These are phyloP conservation scores for Talaromyces sp. DNA, from an alignment of 2,329 filamentous ascomycete genomes.

Conservation along the genomic window DNA sequence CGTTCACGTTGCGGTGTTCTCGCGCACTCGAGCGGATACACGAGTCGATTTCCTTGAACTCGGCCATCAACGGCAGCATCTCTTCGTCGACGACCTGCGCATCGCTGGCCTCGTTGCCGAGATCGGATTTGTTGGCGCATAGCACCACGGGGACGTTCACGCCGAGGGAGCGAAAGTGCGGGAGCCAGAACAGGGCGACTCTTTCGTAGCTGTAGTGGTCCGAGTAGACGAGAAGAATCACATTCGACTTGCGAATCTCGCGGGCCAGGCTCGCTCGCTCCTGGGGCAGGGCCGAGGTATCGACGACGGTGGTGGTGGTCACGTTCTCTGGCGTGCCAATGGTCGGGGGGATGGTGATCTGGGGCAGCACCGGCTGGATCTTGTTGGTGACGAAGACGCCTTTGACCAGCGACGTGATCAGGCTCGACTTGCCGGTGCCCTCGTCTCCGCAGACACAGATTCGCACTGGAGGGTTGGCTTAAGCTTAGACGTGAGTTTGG, in stretches of 20 bases:
- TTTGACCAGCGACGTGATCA: slow-evolving; percentile 94
- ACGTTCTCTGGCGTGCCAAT: slow-evolving; percentile 94
- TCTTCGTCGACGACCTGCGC: slow-evolving; percentile 90
- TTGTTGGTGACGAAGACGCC: slow-evolving; percentile 94
- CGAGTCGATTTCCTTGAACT: slow-evolving; percentile 98
- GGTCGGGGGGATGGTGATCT: slow-evolving; percentile 89
- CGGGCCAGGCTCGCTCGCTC: slow-evolving; percentile 85
- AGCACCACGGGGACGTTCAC: slow-evolving; percentile 97
- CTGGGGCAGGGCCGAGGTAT: slow-evolving; percentile 91
- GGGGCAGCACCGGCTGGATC: slow-evolving; percentile 89
- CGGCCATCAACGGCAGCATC: slow-evolving; percentile 96
- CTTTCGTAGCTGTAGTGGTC: slow-evolving; percentile 99
- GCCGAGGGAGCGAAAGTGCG: slow-evolving; percentile 94
- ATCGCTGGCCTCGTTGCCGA: slow-evolving; percentile 67
- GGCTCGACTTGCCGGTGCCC: slow-evolving; percentile 85
- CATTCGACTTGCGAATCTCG: slow-evolving; percentile 94
- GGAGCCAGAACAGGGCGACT: slow-evolving; percentile 96
- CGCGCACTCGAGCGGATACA: slow-evolving; percentile 92
- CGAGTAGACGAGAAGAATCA: slow-evolving; percentile 93
- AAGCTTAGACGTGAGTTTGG: not conserved
- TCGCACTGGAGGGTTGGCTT: slow-evolving; percentile 54
- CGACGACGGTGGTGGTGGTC: slow-evolving; percentile 86
- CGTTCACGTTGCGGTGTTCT: slow-evolving; percentile 90
- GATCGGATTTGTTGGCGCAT: slow-evolving; percentile 95
- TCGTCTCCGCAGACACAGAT: slow-evolving; percentile 97